Evolutionary conservation across 805 yeast genomes (phyloP).

Genomic region (Candida krabiensis): DNA sequence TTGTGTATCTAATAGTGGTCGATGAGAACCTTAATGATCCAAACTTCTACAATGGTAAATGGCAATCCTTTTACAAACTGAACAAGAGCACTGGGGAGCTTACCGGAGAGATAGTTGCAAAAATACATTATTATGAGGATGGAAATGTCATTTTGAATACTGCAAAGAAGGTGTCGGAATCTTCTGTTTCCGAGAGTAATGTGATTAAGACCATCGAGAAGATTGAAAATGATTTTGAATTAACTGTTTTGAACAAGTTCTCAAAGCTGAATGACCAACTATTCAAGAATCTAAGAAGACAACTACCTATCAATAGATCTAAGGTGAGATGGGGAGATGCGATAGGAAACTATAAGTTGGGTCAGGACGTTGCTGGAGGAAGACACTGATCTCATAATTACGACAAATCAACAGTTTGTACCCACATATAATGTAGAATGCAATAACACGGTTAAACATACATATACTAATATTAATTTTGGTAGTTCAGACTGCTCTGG

Average conservation of each 20-base stretch:
- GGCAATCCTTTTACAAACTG: constrained; percentile 69
- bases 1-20: constrained; percentile 49
- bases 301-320: constrained; percentile 87
- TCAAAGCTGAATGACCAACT: constrained; percentile 71
- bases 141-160: constrained; percentile 85
- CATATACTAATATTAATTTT: neutral
- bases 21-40: constrained; percentile 72
- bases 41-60: constrained; percentile 87
- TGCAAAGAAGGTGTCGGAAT: constrained; percentile 33
- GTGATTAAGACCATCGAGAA: constrained; percentile 48
- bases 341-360: constrained; percentile 84
- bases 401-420: too few species aligned
- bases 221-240: constrained; percentile 61
- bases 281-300: constrained; percentile 85
- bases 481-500: too few species aligned
- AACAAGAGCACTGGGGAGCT: constrained; percentile 35
- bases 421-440: neutral
- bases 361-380: constrained; percentile 67
- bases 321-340: constrained; percentile 95
- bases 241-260: constrained; percentile 60
- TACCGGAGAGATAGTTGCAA: constrained; percentile 59
- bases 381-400: constrained; percentile 21
- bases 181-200: constrained; percentile 20
- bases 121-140: constrained; percentile 92
- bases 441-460: neutral